Evolutionary conservation across 2,329 filamentous ascomycete species (phyloP).

Genomic region (Elsinoe batatas): DNA sequence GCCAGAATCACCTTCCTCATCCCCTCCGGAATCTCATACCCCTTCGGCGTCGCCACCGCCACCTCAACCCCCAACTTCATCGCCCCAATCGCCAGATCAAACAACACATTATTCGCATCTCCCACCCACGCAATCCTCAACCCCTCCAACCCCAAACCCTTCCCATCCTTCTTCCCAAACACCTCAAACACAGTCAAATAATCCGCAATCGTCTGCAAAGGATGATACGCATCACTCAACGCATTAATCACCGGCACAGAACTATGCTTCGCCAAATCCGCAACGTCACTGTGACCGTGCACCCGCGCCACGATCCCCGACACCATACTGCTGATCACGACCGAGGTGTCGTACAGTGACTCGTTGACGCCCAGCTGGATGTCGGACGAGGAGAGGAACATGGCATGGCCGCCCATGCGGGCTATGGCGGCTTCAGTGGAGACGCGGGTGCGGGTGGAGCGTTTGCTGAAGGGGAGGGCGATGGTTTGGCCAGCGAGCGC

Average conservation of each 20-base stretch:
- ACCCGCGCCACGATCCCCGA: constrained; percentile 42
- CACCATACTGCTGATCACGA: constrained; percentile 74
- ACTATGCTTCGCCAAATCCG: constrained; percentile 38
- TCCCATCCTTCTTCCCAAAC: constrained; percentile 38
- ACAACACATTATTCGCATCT: constrained; percentile 94
- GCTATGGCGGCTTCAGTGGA: constrained; percentile 86
- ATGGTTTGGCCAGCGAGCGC: constrained; percentile 68
- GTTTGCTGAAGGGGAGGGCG: constrained; percentile 95
- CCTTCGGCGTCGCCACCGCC: constrained; percentile 73
- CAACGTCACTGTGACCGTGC: constrained; percentile 42
- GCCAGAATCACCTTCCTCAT: constrained; percentile 66
- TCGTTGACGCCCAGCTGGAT: constrained; percentile 97
- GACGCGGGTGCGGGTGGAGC: constrained; percentile 84
- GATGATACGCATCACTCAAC: constrained; percentile 83
- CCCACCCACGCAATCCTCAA: constrained; percentile 93
- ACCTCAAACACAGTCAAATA: constrained; percentile 81
- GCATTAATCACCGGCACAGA: constrained; percentile 43
- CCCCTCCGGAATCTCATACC: constrained; percentile 66
- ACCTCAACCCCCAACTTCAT: constrained; percentile 81
- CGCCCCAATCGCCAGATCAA: constrained; percentile 80
- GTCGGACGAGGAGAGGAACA: constrained; percentile 93
- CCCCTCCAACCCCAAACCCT: constrained; percentile 61
- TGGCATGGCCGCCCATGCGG: constrained; percentile 82
- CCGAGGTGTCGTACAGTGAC: constrained; percentile 81
- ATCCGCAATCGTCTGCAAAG: constrained; percentile 88